phyloP scores from a whole-genome alignment of 768 basidiomycete species.

The Calocybe gangraenosa region DNA sequence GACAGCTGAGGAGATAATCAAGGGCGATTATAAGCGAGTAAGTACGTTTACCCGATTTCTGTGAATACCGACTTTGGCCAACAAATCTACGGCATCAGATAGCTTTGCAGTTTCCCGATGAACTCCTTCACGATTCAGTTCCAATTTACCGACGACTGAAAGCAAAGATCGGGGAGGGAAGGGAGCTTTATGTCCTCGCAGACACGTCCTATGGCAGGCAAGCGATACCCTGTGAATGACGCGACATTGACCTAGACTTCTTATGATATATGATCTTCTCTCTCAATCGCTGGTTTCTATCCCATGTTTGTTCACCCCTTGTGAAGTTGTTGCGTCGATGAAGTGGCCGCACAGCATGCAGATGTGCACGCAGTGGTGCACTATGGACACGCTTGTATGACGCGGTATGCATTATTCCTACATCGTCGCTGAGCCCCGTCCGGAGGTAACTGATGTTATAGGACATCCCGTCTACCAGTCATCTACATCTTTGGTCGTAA shows the following conservation, averaged over 20 bases:
- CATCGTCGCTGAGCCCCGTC: background rate
- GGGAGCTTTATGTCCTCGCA: conserved; percentile 45
- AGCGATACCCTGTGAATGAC: conserved; percentile 19
- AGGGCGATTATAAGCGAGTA: conserved; percentile 69
- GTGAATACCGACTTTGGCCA: too few species aligned
- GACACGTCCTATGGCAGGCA: conserved; percentile 98
- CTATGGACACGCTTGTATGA: conserved; percentile 96
- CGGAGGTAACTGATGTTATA: conserved; percentile 23
- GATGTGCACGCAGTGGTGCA: conserved; percentile 90
- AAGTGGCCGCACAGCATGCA: conserved; percentile 91
- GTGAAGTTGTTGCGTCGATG: conserved; percentile 90
- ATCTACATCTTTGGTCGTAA: conserved; percentile 88
- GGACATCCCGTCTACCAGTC: conserved; percentile 83
- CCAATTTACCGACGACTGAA: conserved; percentile 74
- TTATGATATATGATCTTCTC: too few species aligned
- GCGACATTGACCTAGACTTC: conserved; percentile 12
- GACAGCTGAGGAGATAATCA: conserved; percentile 57
- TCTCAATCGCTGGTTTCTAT: background rate
- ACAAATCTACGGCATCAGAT: conserved; percentile 40
- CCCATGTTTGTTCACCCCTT: background rate
- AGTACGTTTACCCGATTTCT: conserved; percentile 17
- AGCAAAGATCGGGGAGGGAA: conserved; percentile 19
- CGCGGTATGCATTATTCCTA: conserved; percentile 54
- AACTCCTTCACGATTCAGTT: conserved; percentile 83
- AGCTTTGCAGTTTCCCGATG: conserved; percentile 94